Base-by-base conservation (phyloP, 2,329 filamentous ascomycete genomes). In the Talaromyces sp. region DNA sequence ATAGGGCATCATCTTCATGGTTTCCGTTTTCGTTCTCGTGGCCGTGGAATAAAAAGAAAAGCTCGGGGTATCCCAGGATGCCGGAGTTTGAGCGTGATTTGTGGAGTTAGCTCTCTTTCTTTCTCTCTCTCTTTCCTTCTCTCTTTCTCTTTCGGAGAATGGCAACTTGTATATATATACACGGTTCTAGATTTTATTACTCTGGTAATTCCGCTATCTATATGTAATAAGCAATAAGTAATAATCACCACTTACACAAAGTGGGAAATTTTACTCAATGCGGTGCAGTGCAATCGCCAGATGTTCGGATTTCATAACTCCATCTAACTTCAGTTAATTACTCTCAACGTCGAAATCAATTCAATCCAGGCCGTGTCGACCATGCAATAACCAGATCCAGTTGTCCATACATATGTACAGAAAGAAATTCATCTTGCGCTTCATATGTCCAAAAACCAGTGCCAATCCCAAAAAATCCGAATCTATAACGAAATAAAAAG, bases 11-110 rank as follows among this genome's bases (percentile, higher is more conserved):
- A 19, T 55, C 52, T n/a, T 46, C 62, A 10, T 70, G 64, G 67
- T 64, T 24, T 53, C 61, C 60, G 14, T 64, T 69, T n/a, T 65
- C 66, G 21, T 60, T 68, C 19, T 21, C 59, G 5, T 68, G 67
- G 64, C 63, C 63, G 24, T 67, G 63, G 64, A 53, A 21, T 41
- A 57, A 55, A 19, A 53, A 55, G 29, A 31, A 43, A 31, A 55
- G 27, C 29, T 55, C 43, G 43, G 49, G 49, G 17, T 41, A 43
- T 35, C 41, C 56, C 19, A 54, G 27, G 26, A 53, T 43, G 27
- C 32, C 35, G 26, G 31, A 35, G 14, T 43, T 51, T 32, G 46
- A 60, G 46, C 61, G 62, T 46, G 49, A 51, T 57, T 32, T 64
- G 32, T 64, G 62, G 62, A 52, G 27, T 52, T 52, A 29, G 21